These are phyloP conservation scores for Euphrasia arctica DNA, from an alignment of 305 asterid species.

Conservation along the genomic window DNA sequence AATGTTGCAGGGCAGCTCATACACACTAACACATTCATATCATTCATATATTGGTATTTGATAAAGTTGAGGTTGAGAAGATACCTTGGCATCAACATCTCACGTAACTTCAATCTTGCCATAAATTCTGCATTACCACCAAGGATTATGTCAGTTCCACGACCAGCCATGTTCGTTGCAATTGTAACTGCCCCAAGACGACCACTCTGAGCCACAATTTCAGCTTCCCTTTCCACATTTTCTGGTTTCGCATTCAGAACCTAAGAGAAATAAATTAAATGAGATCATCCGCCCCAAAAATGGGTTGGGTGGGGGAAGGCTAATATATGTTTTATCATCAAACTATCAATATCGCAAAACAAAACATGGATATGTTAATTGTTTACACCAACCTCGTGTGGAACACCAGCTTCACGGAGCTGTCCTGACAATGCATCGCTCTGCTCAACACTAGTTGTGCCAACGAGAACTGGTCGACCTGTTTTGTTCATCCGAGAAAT, in stretches of 20 bases:
- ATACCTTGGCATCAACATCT: constrained; percentile 98
- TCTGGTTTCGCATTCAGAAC: constrained; percentile 99
- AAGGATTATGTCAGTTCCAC: constrained; percentile 99
- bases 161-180: constrained; percentile 99
- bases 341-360: constrained; percentile 21
- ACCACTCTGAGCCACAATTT: constrained; percentile 99
- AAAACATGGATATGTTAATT: constrained; percentile 19
- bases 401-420: constrained; percentile 83
- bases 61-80: constrained; percentile 23
- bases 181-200: constrained; percentile 97
- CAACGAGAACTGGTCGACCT: constrained; percentile 97
- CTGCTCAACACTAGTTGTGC: constrained; percentile 99
- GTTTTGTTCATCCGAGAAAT: constrained; percentile 96
- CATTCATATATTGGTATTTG: constrained; percentile 15
- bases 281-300: constrained; percentile 11
- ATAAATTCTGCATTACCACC: constrained; percentile 99
- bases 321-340: constrained; percentile 21
- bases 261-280: constrained; percentile 38
- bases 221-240: constrained; percentile 99
- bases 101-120: constrained; percentile 96
- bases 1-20: not conserved
- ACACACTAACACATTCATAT: constrained; percentile 16
- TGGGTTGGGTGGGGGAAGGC: constrained; percentile 1
- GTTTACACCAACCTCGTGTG: constrained; percentile 69
- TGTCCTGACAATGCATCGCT: constrained; percentile 87